Evolutionary conservation across 2,329 filamentous ascomycete genomes (phyloP).

Genomic region (Epichloe amarillans): DNA sequence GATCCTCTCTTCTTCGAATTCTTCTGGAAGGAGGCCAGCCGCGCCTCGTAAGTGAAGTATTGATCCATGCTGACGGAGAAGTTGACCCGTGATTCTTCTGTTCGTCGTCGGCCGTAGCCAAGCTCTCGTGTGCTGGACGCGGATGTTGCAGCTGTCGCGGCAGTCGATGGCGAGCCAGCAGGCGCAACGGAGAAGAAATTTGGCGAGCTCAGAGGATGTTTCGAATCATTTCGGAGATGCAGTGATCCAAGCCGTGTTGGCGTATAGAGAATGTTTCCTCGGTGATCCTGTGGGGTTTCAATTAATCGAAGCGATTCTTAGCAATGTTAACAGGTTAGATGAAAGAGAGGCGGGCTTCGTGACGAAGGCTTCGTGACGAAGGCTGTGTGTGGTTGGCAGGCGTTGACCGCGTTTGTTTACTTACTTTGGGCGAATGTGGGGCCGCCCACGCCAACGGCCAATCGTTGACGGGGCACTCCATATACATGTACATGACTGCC

Average conservation of each 20-base stretch:
- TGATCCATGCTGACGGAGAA: constrained; percentile 13
- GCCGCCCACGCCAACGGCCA: neutral
- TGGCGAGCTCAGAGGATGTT: neutral
- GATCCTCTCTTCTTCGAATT: constrained; percentile 58
- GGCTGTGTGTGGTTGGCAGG: neutral
- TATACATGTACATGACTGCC: too few species aligned
- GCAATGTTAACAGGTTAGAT: neutral
- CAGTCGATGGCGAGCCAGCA: neutral
- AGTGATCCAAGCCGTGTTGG: neutral
- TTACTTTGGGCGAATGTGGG: constrained; percentile 8
- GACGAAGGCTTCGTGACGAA: neutral
- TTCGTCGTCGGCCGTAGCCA: neutral
- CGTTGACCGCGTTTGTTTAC: constrained; percentile 20
- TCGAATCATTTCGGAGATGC: neutral
- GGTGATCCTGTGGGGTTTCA: neutral
- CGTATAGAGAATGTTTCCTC: neutral
- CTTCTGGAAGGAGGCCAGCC: constrained; percentile 66
- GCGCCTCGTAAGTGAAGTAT: constrained; percentile 56
- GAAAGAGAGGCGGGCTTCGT: neutral
- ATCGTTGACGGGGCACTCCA: neutral
- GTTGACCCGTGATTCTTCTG: neutral
- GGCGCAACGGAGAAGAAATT: neutral
- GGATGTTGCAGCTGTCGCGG: neutral
- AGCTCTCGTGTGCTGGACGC: neutral
- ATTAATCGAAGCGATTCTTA: neutral